Conservation (phyloP, 73 alveolate genomes). For the Effrenium voratum region DNA sequence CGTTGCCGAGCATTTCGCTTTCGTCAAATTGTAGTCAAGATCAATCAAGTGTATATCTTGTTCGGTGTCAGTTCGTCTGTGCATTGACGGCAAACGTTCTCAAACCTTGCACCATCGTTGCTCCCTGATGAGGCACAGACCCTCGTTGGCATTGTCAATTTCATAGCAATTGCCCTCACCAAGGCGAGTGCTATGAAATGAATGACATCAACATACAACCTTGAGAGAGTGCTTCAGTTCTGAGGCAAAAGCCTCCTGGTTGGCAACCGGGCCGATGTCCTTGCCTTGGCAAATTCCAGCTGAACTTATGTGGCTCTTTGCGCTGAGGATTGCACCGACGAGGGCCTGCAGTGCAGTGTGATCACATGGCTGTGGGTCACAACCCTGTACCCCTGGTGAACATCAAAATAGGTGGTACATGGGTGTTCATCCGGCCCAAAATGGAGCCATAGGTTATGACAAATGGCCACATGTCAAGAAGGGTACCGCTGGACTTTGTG, state of each 20-base stretch:
- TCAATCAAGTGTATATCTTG: too few species aligned
- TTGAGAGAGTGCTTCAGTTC: neutral
- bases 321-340: neutral
- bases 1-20: too few species aligned
- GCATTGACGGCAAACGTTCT: neutral
- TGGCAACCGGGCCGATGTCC: conserved; percentile 85
- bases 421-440: too few species aligned
- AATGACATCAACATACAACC: too few species aligned
- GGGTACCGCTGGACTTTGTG: too few species aligned
- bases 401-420: too few species aligned
- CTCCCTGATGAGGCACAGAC: neutral
- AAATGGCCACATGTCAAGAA: too few species aligned
- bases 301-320: neutral
- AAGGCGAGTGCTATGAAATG: too few species aligned
- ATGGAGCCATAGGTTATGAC: too few species aligned
- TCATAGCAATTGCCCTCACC: conserved; percentile 81
- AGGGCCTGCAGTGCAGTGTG: neutral
- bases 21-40: too few species aligned
- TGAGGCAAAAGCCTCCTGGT: conserved; percentile 36
- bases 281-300: neutral
- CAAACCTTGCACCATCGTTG: neutral
- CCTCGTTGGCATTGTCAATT: conserved; percentile 63
- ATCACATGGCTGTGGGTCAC: neutral
- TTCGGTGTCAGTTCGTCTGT: too few species aligned
- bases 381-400: too few species aligned